phyloP scores from a whole-genome alignment of 345 rosid genomes.

The Eucalyptus grandis region DNA sequence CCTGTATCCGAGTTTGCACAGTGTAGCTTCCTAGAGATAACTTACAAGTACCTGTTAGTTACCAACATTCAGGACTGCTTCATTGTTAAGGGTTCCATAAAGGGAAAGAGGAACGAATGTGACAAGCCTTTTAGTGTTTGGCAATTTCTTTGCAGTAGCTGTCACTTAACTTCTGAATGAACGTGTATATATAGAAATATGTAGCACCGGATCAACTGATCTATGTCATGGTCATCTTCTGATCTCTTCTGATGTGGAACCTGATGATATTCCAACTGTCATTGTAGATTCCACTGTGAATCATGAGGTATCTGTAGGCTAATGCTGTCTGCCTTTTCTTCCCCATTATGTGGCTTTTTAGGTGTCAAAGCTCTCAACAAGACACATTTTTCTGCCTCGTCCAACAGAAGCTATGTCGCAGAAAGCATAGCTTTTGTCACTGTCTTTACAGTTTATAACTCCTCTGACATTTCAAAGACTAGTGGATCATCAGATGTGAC shows the following conservation, averaged over 20 bases:
- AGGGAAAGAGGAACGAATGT: neutral
- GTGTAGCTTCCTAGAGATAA: neutral
- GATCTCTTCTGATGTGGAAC: neutral
- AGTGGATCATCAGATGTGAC: conserved; percentile 31
- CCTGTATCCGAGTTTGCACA: neutral
- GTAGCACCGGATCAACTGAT: neutral
- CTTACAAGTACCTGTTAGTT: neutral
- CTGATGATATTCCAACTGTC: neutral
- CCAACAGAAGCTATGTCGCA: conserved; percentile 8
- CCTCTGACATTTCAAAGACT: conserved; percentile 10
- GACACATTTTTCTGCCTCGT: conserved; percentile 22
- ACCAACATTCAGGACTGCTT: neutral
- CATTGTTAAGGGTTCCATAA: neutral
- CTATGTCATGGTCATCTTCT: neutral
- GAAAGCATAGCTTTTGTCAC: conserved; percentile 52
- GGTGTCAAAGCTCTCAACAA: conserved; percentile 71
- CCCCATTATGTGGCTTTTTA: conserved; percentile 1
- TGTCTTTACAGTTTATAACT: conserved; percentile 61
- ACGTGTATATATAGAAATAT: neutral
- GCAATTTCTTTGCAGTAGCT: neutral
- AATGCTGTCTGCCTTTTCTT: neutral
- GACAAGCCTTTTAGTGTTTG: neutral
- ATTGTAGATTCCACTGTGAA: neutral
- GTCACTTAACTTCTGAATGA: neutral
- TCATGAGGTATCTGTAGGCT: neutral